phyloP scores from a whole-genome alignment of 192 early-diverging fungal genomes.

The Coemansia sp. region DNA sequence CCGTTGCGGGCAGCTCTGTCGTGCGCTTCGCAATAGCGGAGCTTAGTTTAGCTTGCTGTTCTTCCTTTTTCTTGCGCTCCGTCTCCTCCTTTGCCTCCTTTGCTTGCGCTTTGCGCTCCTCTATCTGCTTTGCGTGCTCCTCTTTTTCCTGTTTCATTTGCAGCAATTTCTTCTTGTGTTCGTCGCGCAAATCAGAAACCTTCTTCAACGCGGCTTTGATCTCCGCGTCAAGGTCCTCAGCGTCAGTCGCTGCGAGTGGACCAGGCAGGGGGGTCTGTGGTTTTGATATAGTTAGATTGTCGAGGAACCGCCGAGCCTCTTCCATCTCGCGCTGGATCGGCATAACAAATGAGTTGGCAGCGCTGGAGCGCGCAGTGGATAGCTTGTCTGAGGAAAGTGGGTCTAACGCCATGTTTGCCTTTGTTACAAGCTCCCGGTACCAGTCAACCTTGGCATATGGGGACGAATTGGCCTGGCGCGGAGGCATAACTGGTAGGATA shows the following conservation, averaged over 20 bases:
- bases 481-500: neutral
- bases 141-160: slow-evolving; percentile 13
- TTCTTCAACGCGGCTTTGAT: slow-evolving; percentile 19
- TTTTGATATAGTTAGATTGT: slow-evolving; percentile 11
- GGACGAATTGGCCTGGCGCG: neutral
- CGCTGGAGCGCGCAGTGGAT: slow-evolving; percentile 16
- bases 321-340: slow-evolving; percentile 36
- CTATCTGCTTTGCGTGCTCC: neutral
- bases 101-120: slow-evolving; percentile 2
- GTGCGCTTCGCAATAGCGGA: neutral
- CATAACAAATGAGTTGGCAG: slow-evolving; percentile 22
- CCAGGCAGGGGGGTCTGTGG: neutral
- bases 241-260: neutral
- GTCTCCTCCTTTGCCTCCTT: slow-evolving; percentile 7
- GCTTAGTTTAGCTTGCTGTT: neutral
- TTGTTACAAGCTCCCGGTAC: slow-evolving; percentile 17
- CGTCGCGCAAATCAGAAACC: slow-evolving; percentile 32
- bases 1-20: neutral
- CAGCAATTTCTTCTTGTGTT: slow-evolving; percentile 16
- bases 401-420: slow-evolving; percentile 8
- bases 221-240: slow-evolving; percentile 10
- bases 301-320: slow-evolving; percentile 29
- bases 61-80: neutral
- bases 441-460: slow-evolving; percentile 16
- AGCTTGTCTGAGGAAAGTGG: slow-evolving; percentile 9